Base-by-base conservation (phyloP, 208 protist genomes). In the Trichomonas tenax region DNA sequence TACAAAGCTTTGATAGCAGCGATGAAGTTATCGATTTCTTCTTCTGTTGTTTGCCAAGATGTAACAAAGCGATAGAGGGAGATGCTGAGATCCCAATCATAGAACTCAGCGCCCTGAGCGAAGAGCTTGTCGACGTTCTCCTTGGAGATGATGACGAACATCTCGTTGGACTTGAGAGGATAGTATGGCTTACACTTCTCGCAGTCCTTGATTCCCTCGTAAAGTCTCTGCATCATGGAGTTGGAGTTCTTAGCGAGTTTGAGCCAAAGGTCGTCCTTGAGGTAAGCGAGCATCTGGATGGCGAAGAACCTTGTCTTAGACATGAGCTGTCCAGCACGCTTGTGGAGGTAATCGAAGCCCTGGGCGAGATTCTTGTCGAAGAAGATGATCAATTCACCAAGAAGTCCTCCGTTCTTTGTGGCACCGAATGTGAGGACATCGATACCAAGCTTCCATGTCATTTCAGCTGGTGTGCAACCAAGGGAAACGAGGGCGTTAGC, bases 241-340 rank as follows among this genome's bases (percentile, higher is more conserved):
- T 89, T 89, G 31, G 82, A 89, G 23, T 89, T 31, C 14, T 38
- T 34, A n/a, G 82, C 82, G 17, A 89, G 34, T 31, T 89, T 15
- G 38, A 89, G 82, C 34, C 40, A 89, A 31, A 89, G 38, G 23
- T 89, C 82, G 23, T 89, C 82, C 17, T 46, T 44, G 14, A 89
- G 23, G 46, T 89, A 89, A 44, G 38, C 82, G 17, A 89, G 40
- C 31, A 89, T 40, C 23, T 89, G 82, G 6, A 40, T 40, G 23
- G 82, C 34, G 82, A 89, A 89, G 38, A 89, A 89, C 46, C 82
- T 44, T 46, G 82, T 89, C 38, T 89, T 89, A 44, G 82, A 89
- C 14, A 89, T 34, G 23, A 89, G 82, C 40, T 89, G 82, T 6
- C 82, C 82, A n/a, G 82, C 36, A 23, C 40, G 82, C 46, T 89